Percentiles rank a stretch among this genome's conserved stretches.
phyloP scores from a whole-genome alignment of 495 filamentous ascomycete species.

The Parathielavia appendiculata region DNA sequence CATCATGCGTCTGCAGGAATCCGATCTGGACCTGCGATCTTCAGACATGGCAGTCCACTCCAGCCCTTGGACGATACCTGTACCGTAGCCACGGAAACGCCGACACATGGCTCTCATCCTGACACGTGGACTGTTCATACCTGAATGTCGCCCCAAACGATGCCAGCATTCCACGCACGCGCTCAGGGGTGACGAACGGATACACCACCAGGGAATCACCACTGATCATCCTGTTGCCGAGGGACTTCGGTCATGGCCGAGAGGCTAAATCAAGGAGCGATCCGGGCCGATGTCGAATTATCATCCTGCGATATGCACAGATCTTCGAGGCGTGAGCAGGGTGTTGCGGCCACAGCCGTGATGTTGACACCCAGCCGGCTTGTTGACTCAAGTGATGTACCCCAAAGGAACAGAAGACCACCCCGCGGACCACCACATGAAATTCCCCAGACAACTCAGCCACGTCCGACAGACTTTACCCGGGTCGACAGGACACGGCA shows the following conservation, averaged over 20 bases:
- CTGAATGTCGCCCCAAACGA: background rate
- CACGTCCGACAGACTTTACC: conserved; percentile 26
- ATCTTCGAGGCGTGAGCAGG: background rate
- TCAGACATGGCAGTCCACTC: background rate
- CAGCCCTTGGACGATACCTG: background rate
- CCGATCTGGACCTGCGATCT: conserved; percentile 9
- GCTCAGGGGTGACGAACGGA: background rate
- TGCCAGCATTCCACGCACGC: background rate
- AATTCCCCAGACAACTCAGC: conserved; percentile 19
- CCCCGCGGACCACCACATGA: conserved; percentile 17
- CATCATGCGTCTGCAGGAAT: conserved; percentile 16
- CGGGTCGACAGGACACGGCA: conserved; percentile 23
- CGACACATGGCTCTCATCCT: background rate
- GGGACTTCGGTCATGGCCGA: conserved; percentile 20
- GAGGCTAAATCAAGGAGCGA: conserved; percentile 13
- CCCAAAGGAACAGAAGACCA: background rate
- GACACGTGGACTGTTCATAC: background rate
- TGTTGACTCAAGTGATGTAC: background rate
- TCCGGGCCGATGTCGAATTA: conserved; percentile 15
- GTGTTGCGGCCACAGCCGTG: background rate
- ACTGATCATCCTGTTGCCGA: conserved; percentile 12
- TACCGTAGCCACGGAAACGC: background rate
- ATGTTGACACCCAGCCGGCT: background rate
- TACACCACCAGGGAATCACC: background rate
- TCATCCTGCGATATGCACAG: conserved; percentile 6